Conservation (phyloP, 2,329 filamentous ascomycete genomes). For the Trichoderma semiorbis region DNA sequence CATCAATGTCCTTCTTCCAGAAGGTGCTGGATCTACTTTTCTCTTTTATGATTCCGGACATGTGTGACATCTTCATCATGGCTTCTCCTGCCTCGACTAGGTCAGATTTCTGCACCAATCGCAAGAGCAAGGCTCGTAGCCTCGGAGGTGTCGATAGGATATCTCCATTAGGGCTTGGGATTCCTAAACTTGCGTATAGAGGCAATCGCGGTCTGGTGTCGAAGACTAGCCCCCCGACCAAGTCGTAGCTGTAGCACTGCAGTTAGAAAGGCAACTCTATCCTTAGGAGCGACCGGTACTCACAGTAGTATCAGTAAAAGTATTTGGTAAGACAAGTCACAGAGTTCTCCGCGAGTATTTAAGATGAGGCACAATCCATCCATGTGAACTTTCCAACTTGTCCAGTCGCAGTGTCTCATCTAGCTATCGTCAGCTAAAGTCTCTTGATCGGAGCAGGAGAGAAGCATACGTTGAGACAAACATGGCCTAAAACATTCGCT, state of each 20-base stretch:
- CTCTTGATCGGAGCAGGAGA: not conserved
- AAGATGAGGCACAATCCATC: not conserved
- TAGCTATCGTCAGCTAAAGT: not conserved
- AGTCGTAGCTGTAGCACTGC: not conserved
- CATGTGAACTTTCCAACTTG: not conserved
- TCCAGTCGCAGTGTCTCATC: not conserved
- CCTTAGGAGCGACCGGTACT: not conserved
- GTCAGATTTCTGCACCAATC: not conserved
- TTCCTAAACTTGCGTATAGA: not conserved
- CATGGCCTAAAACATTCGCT: not conserved
- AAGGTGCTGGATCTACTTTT: not conserved
- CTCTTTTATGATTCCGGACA: not conserved
- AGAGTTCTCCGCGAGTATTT: not conserved
- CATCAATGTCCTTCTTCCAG: not conserved
- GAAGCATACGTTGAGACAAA: not conserved
- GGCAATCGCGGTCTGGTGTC: not conserved
- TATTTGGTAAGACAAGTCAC: not conserved
- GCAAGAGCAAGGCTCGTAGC: not conserved
- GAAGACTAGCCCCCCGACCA: not conserved
- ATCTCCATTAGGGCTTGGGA: not conserved
- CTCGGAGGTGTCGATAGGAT: not conserved
- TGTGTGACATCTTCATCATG: not conserved
- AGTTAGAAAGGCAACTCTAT: not conserved
- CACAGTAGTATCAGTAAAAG: not conserved
- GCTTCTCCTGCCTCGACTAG: not conserved